Base-by-base conservation (phyloP, 495 filamentous ascomycete genomes). In the Bryoglossum gracile region DNA sequence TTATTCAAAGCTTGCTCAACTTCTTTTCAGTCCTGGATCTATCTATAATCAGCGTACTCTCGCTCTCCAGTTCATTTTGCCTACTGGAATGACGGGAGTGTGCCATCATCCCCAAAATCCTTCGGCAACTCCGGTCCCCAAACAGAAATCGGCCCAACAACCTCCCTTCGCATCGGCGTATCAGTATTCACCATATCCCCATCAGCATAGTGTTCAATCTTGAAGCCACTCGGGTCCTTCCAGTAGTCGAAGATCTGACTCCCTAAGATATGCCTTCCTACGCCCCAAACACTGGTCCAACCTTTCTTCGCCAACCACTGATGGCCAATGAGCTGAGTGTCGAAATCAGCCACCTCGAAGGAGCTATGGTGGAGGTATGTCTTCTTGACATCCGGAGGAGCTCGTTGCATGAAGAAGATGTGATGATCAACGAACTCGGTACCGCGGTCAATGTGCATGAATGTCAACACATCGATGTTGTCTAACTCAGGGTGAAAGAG, bases 291-390 rank as follows among this genome's bases (percentile, higher is more conserved):
- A 50, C 72, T 74, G 43, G 71, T 70, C 58, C 82, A 84, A 0
- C 76, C 77, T 58, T 81, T 77, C 44, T 72, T 60, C 0, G 70
- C 71, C 6, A 89, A 69, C 77, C 79, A 87, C 43, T 87, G 72
- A 60, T 89, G 84, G 2, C 84, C 84, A 2, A 87, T 68, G 11
- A 80, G 65, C 65, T 87, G 83, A 0, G 79, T 78, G 50, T 89
- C 84, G 53, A 83, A 84, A 54, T 89, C 83, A 56, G 83, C 75
- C 2, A 85, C 82, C 61, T 89, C 84, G 47, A 81, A 89, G 1
- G 74, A 78, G 35, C 73, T 74, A 60, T 89, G 84, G 58, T 87
- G 84, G 1, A 87, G 76, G 57, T 83, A 76, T 6, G 65, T 62
- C 11, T 70, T 72, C 14, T 41, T 40, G 1, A 38, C 16, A 21